These are phyloP conservation scores for Yamadazyma nakazawae DNA, from an alignment of 805 yeast genomes.

Conservation along the genomic window DNA sequence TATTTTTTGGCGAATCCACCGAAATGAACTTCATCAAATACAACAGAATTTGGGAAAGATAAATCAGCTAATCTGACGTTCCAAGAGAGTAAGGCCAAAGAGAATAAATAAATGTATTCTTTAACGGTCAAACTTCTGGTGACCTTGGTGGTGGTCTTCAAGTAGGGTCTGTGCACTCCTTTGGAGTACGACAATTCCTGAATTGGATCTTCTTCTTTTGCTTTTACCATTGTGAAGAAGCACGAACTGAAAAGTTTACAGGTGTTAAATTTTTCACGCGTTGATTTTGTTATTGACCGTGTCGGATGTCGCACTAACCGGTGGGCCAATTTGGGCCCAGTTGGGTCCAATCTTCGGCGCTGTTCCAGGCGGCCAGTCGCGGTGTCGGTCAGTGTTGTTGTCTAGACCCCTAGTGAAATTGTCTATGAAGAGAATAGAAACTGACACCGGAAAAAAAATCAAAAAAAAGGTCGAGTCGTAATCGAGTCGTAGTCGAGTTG, in stretches of 20 bases:
- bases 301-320: too few relatives aligned
- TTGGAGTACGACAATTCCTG: conserved; percentile 4
- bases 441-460: too few relatives aligned
- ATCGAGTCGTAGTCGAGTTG: too few relatives aligned
- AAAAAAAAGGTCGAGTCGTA: too few relatives aligned
- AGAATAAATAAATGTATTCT: conserved; percentile 29
- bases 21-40: conserved; percentile 91
- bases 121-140: conserved; percentile 35
- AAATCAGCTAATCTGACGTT: conserved; percentile 61
- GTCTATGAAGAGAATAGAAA: too few relatives aligned
- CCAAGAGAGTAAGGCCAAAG: conserved; percentile 47
- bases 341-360: too few relatives aligned
- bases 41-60: conserved; percentile 73
- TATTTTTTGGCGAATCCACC: conserved; percentile 95
- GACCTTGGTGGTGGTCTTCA: conserved; percentile 40
- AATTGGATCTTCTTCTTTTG: conserved; percentile 4
- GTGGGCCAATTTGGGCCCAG: too few relatives aligned
- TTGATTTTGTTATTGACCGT: neutral
- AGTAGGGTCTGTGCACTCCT: conserved; percentile 40
- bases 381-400: too few relatives aligned
- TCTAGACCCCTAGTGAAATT: too few relatives aligned
- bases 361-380: too few relatives aligned
- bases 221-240: neutral
- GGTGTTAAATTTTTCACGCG: neutral
- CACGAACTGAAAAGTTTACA: neutral